Base-by-base conservation (phyloP, 2,329 filamentous ascomycete species). In the Leptoxyphium fumago region DNA sequence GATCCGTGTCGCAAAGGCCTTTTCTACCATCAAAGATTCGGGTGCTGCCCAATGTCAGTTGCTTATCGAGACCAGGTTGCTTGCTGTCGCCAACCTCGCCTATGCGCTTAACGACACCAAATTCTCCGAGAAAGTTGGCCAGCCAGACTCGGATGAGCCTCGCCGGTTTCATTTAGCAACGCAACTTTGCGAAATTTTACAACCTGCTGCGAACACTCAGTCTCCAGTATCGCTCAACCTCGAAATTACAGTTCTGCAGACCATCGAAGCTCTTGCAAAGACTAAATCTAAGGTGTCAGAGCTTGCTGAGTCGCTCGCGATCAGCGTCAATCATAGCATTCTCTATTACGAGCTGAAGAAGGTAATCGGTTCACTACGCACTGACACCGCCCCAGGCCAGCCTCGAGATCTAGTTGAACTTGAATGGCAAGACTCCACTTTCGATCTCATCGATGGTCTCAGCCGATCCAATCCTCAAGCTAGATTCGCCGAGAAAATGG, bases 241-340 rank as follows among this genome's bases (percentile, higher is more conserved):
- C 17, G 89, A 96, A 61, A 84, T 85, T 2, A 78, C 88, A 47
- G 84, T 86, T 7, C 70, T 98, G 43, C 75, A 78, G 42, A 75
- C 89, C 1, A 70, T 99, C 42, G 87, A 95, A 59, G 84, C 85
- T n/a, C 72, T 98, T 45, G 78, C 84, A 6, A 82, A 78, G 57
- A 85, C 85, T 59, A 81, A 83, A 54, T 68, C 73, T 45, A 88
- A 86, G 57, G 76, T 81, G 28, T 69, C 78, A 29, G 91, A 98
- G 60, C 82, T 98, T 18, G 80, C 87, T 50, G 80, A 85, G 38
- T 87, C 91, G n/a, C 69, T 99, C 38, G 94, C 87, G 56, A 85
- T 93, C 43, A 94, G 89, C 53, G 89, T 96, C 32, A 96, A 94
- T 55, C 93, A 98, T 55, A 93, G 91, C 11, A 82, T 96, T 28